Conservation (phyloP, 805 yeast species). For the Yarrowia keelungensis region DNA sequence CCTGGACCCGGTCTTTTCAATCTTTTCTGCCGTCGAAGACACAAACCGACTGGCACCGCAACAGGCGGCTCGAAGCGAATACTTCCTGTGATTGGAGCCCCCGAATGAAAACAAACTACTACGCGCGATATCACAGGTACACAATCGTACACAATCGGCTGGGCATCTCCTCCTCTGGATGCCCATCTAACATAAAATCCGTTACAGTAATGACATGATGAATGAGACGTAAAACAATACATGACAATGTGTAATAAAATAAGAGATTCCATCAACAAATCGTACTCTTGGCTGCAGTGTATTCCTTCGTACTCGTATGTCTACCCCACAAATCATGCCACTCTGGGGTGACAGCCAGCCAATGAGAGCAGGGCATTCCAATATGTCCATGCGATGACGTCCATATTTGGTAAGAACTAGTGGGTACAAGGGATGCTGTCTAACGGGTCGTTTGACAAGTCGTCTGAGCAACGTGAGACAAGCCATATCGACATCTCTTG, state of each 20-base stretch:
- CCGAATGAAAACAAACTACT: not conserved
- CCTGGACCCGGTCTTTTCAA: conserved; percentile 86
- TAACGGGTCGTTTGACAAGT: no score
- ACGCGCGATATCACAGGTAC: conserved; percentile 1
- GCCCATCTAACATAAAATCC: conserved; percentile 30
- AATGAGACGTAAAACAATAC: conserved; percentile 27
- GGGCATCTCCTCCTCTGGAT: not conserved
- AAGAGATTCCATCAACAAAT: no score
- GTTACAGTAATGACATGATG: conserved; percentile 39
- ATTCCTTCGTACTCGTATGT: no score
- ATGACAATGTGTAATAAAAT: not conserved
- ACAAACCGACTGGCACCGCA: conserved; percentile 44
- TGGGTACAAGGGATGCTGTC: no score
- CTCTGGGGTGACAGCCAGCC: not conserved
- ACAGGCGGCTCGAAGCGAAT: conserved; percentile 45
- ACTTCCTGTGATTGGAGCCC: conserved; percentile 42
- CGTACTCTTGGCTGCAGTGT: no score
- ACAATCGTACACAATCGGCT: conserved; percentile 36
- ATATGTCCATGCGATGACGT: no score
- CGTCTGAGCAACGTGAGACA: no score
- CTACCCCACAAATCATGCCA: conserved; percentile 20
- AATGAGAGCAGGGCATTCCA: not conserved
- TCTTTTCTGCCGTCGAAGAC: conserved; percentile 81
- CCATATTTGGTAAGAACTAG: no score
- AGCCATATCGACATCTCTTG: no score